Evolutionary conservation across 805 yeast species (phyloP).

Genomic region (Candida caryicola): DNA sequence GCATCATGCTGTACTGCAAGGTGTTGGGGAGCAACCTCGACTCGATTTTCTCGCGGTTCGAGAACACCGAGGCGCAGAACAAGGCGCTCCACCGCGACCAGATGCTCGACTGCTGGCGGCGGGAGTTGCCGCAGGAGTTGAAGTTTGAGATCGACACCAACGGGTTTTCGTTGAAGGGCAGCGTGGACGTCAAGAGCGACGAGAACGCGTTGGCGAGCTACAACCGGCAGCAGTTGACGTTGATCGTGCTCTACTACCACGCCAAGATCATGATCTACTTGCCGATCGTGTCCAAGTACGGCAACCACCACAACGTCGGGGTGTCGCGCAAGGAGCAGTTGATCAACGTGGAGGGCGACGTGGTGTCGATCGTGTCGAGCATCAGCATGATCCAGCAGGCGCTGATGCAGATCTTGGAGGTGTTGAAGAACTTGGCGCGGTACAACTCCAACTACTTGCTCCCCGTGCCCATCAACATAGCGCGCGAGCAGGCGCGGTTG

Average conservation of each 20-base stretch:
- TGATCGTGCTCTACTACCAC: conserved; percentile 47
- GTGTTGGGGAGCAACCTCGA: conserved; percentile 73
- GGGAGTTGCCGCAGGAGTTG: conserved; percentile 60
- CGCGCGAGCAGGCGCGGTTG: conserved; percentile 62
- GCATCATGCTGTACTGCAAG: conserved; percentile 66
- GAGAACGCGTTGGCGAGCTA: conserved; percentile 23
- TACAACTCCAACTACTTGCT: conserved; percentile 43
- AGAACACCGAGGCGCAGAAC: conserved; percentile 24
- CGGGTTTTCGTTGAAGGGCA: conserved; percentile 43
- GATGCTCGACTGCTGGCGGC: conserved; percentile 74
- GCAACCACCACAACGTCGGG: conserved; percentile 42
- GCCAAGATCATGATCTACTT: conserved; percentile 42
- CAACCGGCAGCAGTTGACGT: conserved; percentile 48
- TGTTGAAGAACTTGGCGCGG: conserved; percentile 41
- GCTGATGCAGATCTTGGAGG: conserved; percentile 55
- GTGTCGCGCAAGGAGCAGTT: conserved; percentile 36
- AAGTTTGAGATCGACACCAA: conserved; percentile 63
- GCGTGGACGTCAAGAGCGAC: conserved; percentile 17
- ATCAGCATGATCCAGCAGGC: conserved; percentile 69
- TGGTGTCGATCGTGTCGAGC: conserved; percentile 43
- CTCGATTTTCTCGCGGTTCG: conserved; percentile 62
- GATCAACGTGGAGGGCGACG: conserved; percentile 35
- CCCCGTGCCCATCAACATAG: conserved; percentile 62
- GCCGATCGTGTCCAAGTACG: conserved; percentile 41
- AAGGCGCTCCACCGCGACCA: conserved; percentile 48